Percentiles rank a stretch among this genome's conserved stretches.
phyloP scores from a whole-genome alignment of 768 basidiomycete genomes.

The Tulasnella sp. region DNA sequence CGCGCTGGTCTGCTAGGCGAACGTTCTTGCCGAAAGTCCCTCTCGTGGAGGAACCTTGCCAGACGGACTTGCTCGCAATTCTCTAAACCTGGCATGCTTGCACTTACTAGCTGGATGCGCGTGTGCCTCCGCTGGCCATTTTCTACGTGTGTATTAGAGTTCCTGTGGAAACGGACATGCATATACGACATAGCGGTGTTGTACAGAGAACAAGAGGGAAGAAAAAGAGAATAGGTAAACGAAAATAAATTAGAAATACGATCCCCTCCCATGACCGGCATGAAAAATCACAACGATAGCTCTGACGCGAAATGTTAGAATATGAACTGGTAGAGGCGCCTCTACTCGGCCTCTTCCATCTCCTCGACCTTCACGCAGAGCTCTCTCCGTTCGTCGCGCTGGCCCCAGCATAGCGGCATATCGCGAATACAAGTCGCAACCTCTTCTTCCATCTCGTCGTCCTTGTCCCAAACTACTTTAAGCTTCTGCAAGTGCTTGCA shows the following conservation, averaged over 20 bases:
- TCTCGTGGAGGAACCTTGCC: no score
- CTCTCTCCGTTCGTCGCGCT: background rate
- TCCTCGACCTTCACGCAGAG: background rate
- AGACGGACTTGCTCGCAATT: no score
- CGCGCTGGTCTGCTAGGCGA: no score
- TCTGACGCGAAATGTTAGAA: background rate
- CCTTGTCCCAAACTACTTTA: constrained; percentile 5
- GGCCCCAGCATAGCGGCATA: background rate
- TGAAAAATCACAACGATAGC: background rate
- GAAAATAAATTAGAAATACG: background rate
- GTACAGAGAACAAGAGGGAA: background rate
- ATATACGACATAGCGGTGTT: background rate
- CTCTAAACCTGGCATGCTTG: no score
- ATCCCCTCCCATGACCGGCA: background rate
- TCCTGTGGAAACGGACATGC: background rate
- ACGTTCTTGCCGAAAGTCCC: no score
- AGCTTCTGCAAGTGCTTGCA: background rate
- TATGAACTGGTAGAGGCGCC: background rate
- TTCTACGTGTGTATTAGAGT: background rate
- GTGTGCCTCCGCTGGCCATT: background rate
- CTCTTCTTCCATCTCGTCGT: constrained; percentile 3
- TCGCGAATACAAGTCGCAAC: background rate
- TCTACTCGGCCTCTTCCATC: background rate
- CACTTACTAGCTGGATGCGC: background rate
- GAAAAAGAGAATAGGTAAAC: background rate